Evolutionary conservation across 208 protist species (phyloP).

Genomic region (Polymyxa betae): DNA sequence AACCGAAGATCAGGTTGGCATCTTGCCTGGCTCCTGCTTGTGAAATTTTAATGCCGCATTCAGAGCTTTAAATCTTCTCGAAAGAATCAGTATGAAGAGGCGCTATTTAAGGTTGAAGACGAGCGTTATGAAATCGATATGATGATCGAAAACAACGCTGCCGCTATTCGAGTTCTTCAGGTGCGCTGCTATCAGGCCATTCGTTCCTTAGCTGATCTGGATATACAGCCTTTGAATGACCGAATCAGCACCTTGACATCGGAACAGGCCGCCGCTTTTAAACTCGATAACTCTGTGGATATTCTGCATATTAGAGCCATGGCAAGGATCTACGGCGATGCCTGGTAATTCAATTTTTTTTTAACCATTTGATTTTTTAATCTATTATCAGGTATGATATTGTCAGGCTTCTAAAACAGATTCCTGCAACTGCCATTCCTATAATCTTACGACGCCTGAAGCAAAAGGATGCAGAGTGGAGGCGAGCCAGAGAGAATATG

Average conservation of each 20-base stretch:
- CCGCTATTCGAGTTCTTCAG: constrained; percentile 73
- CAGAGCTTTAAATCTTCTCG: constrained; percentile 70
- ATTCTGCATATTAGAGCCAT: constrained; percentile 72
- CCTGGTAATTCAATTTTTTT: constrained; percentile 22
- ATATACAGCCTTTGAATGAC: constrained; percentile 66
- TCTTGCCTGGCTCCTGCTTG: not conserved
- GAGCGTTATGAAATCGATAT: constrained; percentile 74
- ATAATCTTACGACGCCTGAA: constrained; percentile 77
- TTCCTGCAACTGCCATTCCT: constrained; percentile 71
- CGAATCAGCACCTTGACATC: constrained; percentile 62
- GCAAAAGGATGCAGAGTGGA: constrained; percentile 78
- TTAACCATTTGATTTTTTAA: not conserved
- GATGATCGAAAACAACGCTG: constrained; percentile 75
- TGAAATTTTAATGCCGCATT: not conserved
- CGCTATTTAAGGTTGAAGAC: constrained; percentile 74
- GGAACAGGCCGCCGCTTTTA: constrained; percentile 44
- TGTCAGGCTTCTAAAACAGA: constrained; percentile 65
- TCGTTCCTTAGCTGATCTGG: not conserved
- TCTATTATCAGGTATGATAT: constrained; percentile 65
- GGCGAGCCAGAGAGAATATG: constrained; percentile 71
- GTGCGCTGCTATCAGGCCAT: not conserved
- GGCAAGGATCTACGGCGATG: constrained; percentile 67
- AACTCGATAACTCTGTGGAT: constrained; percentile 53
- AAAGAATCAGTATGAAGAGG: constrained; percentile 79
- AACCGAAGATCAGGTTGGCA: constrained; percentile 68